Evolutionary conservation across 768 basidiomycete species (phyloP).

Genomic region (Russula compacta): DNA sequence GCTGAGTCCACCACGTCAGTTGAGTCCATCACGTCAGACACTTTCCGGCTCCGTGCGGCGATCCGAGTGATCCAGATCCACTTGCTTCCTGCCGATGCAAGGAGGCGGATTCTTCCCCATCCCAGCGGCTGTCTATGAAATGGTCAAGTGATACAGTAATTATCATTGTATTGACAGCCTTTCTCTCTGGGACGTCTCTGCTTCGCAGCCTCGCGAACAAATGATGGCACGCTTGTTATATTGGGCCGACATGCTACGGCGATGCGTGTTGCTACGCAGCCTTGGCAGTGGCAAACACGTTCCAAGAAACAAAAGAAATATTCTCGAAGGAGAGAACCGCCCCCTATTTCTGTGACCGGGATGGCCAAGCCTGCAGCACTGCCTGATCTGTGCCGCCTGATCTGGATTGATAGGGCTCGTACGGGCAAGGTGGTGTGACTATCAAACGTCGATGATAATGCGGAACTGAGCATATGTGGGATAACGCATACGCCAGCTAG

Average conservation of each 20-base stretch:
- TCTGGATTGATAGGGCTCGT: too few species aligned
- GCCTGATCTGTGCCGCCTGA: too few species aligned
- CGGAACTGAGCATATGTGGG: too few species aligned
- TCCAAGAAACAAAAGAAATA: not conserved
- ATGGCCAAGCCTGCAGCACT: too few species aligned
- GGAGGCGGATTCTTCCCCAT: not conserved
- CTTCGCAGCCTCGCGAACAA: not conserved
- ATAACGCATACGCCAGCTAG: not conserved
- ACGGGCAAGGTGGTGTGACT: too few species aligned
- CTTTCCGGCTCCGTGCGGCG: not conserved
- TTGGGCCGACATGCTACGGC: not conserved
- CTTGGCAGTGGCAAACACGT: too few species aligned
- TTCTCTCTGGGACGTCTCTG: not conserved
- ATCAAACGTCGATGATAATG: too few species aligned
- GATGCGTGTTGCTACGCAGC: not conserved
- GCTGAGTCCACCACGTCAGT: not conserved
- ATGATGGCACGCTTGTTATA: not conserved
- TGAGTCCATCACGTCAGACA: not conserved
- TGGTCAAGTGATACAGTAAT: not conserved
- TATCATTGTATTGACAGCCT: not conserved
- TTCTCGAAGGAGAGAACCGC: not conserved
- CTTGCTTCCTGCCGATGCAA: not conserved
- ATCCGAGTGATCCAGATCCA: not conserved
- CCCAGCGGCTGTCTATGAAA: not conserved
- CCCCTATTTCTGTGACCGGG: too few species aligned